Evolutionary conservation across 805 yeast genomes (phyloP).

Genomic region (Lachancea thermotolerans): DNA sequence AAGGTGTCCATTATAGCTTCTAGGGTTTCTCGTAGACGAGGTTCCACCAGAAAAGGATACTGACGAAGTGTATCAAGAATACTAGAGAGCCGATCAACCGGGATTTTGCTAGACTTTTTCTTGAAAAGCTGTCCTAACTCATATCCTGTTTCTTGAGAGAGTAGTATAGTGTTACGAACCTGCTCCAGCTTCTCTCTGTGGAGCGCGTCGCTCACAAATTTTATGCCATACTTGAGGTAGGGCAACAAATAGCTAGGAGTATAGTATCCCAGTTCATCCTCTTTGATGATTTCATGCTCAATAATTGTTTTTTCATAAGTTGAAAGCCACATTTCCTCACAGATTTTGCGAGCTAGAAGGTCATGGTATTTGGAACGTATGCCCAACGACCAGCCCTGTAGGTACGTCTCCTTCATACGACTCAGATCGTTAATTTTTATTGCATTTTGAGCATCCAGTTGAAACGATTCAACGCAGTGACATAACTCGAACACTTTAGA

Average conservation of each 20-base stretch:
- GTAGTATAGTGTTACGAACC: constrained; percentile 14
- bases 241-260: constrained; percentile 10
- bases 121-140: constrained; percentile 12
- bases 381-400: constrained; percentile 12
- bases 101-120: constrained; percentile 10
- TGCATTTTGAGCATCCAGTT: constrained; percentile 4
- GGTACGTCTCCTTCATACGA: constrained; percentile 8
- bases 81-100: constrained; percentile 10
- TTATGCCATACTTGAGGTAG: constrained; percentile 18
- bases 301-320: constrained; percentile 14
- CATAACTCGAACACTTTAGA: constrained; percentile 4
- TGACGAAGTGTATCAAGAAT: constrained; percentile 5
- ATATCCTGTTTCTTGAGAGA: constrained; percentile 13
- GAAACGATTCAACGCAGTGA: constrained; percentile 5
- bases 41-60: constrained; percentile 21
- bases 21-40: constrained; percentile 11
- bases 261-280: constrained; percentile 9
- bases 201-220: constrained; percentile 12
- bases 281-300: constrained; percentile 3
- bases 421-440: constrained; percentile 6
- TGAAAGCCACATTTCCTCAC: constrained; percentile 21
- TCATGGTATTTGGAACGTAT: constrained; percentile 11
- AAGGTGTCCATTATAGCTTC: constrained; percentile 11
- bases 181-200: constrained; percentile 18
- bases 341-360: constrained; percentile 8